Conservation (phyloP, 2,329 filamentous ascomycete species). For the Aspergillus luchuensis region DNA sequence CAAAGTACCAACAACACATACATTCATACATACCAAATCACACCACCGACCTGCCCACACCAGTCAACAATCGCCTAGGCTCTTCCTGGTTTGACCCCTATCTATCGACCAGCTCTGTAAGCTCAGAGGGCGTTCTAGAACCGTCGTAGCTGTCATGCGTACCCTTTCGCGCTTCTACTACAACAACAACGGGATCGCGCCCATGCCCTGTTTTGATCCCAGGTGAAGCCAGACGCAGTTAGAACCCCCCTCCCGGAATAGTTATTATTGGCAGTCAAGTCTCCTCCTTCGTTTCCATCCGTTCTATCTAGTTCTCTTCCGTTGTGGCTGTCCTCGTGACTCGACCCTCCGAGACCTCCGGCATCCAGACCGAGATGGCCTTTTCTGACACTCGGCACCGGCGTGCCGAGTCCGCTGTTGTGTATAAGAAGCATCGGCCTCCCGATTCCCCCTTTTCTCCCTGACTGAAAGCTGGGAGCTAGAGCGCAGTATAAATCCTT, state of each 20-base stretch:
- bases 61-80: neutral
- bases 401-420: slow-evolving; percentile 3
- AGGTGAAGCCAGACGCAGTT: neutral
- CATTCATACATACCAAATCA: no score
- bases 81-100: neutral
- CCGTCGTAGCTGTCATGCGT: neutral
- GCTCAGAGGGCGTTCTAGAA: neutral
- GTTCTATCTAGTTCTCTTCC: neutral
- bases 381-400: slow-evolving; percentile 3
- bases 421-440: slow-evolving; percentile 11
- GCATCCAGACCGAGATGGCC: slow-evolving; percentile 12
- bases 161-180: neutral
- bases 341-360: slow-evolving; percentile 7
- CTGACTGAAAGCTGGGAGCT: neutral
- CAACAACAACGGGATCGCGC: neutral
- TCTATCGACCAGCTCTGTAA: neutral
- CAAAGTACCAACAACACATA: no score
- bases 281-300: neutral
- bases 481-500: slow-evolving; percentile 2
- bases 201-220: neutral
- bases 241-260: neutral
- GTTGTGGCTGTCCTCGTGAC: neutral
- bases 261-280: neutral
- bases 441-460: neutral
- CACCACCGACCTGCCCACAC: neutral